Evolutionary conservation across 75 land plant genomes (phyloP).

Genomic region (Larix kaempferi): DNA sequence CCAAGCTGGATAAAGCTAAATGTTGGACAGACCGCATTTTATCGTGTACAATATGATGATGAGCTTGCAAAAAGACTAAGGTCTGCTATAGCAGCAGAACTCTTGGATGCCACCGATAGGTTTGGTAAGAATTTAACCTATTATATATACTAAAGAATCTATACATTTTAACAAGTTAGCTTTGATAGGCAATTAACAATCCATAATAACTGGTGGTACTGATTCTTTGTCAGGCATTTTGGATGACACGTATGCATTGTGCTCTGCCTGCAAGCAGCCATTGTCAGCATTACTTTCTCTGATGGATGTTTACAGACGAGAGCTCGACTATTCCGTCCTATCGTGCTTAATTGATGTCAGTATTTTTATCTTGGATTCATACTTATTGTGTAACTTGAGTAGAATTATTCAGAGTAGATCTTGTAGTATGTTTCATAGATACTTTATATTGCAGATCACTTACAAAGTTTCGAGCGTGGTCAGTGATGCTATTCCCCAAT

Average conservation of each 20-base stretch:
- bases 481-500: too few species aligned
- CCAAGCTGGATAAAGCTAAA: too few species aligned
- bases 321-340: conserved; percentile 73
- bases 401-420: not conserved
- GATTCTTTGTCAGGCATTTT: conserved; percentile 55
- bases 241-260: conserved; percentile 87
- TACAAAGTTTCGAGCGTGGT: too few species aligned
- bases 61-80: too few species aligned
- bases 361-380: not conserved
- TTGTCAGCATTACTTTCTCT: conserved; percentile 63
- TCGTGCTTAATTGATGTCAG: conserved; percentile 68
- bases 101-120: too few species aligned
- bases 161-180: not conserved
- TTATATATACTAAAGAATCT: not conserved
- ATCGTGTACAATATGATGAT: too few species aligned
- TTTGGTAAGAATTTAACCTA: conserved; percentile 29
- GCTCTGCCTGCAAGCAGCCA: conserved; percentile 65
- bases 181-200: not conserved
- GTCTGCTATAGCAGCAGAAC: too few species aligned
- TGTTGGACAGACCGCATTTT: too few species aligned
- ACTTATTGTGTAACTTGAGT: not conserved
- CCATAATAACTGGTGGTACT: not conserved
- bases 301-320: conserved; percentile 65
- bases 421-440: not conserved
- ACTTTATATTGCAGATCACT: too few species aligned